These are phyloP conservation scores for Pseudogymnoascus sp. DNA, from an alignment of 2,329 filamentous ascomycete genomes.

Conservation along the genomic window DNA sequence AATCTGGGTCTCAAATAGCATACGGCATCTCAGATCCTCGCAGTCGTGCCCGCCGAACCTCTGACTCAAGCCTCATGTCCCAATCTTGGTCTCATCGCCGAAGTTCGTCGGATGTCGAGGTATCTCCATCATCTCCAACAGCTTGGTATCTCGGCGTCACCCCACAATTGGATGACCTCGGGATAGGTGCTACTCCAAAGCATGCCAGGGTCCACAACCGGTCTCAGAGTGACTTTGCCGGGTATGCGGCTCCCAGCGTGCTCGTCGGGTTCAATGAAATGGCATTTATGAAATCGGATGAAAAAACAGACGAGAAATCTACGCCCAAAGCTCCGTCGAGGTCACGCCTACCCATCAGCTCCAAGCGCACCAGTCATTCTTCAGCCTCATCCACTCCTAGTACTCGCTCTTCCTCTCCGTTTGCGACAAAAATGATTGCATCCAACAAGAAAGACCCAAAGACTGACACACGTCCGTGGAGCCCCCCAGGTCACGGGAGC, in stretches of 20 bases:
- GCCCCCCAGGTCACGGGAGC: slow-evolving; percentile 18
- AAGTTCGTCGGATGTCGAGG: slow-evolving; percentile 47
- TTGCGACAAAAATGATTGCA: slow-evolving; percentile 36
- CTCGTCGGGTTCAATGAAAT: not conserved
- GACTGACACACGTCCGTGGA: slow-evolving; percentile 21
- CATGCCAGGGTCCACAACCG: slow-evolving; percentile 38
- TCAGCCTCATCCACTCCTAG: slow-evolving; percentile 42
- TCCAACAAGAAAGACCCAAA: slow-evolving; percentile 29
- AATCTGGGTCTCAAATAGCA: slow-evolving; percentile 44
- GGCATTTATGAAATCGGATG: not conserved
- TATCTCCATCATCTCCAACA: slow-evolving; percentile 56
- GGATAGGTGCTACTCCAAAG: slow-evolving; percentile 18
- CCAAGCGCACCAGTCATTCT: slow-evolving; percentile 29
- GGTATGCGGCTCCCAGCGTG: slow-evolving; percentile 19
- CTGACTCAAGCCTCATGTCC: slow-evolving; percentile 60
- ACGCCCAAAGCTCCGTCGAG: slow-evolving; percentile 3
- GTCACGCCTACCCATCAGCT: slow-evolving; percentile 22
- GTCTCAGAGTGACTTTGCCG: slow-evolving; percentile 53
- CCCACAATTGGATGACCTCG: slow-evolving; percentile 34
- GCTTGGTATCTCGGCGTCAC: slow-evolving; percentile 52
- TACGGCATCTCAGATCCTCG: slow-evolving; percentile 49
- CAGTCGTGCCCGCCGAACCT: slow-evolving; percentile 51
- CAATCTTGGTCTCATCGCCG: slow-evolving; percentile 40
- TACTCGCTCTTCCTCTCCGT: slow-evolving; percentile 49
- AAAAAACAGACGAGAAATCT: not conserved